A percentile compares a stretch with the other conserved stretches of the same genome.
These are phyloP conservation scores for Talaromyces pinophilus DNA, from an alignment of 2,329 filamentous ascomycete genomes.

Conservation along the genomic window DNA sequence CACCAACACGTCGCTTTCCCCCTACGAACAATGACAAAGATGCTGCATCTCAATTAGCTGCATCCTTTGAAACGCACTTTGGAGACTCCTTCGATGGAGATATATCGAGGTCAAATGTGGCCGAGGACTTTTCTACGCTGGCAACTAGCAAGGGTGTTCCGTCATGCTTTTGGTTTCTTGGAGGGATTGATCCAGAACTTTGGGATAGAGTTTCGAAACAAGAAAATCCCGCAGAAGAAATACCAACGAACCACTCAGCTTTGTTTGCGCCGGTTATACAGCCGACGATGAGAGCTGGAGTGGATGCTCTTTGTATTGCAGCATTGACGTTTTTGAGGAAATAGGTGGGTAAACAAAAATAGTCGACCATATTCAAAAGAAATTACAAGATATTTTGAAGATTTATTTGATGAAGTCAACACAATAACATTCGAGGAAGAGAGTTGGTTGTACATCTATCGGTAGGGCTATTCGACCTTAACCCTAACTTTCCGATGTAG, in stretches of 20 bases:
- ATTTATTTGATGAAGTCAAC: too few relatives aligned
- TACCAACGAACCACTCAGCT: conserved; percentile 62
- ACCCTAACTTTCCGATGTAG: not conserved
- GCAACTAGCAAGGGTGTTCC: conserved; percentile 54
- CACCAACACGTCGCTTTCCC: conserved; percentile 54
- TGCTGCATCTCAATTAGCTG: conserved; percentile 48
- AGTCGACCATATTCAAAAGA: too few relatives aligned
- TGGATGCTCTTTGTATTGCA: conserved; percentile 54
- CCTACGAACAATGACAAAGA: conserved; percentile 55
- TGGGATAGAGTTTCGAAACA: conserved; percentile 54
- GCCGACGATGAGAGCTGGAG: conserved; percentile 57
- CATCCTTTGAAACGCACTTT: conserved; percentile 53
- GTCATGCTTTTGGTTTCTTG: conserved; percentile 59
- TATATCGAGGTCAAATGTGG: conserved; percentile 39
- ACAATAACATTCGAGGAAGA: too few relatives aligned
- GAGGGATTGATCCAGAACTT: conserved; percentile 52
- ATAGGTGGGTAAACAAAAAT: not conserved
- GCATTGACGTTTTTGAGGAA: conserved; percentile 48
- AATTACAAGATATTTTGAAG: too few relatives aligned
- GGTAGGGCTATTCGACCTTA: not conserved
- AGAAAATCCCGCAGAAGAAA: conserved; percentile 46
- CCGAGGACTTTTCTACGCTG: conserved; percentile 62
- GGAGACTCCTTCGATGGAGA: conserved; percentile 36
- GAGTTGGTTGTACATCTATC: not conserved
- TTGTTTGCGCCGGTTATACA: conserved; percentile 61